phyloP scores from a whole-genome alignment of 2,329 filamentous ascomycete genomes.

The Phoma sp. region DNA sequence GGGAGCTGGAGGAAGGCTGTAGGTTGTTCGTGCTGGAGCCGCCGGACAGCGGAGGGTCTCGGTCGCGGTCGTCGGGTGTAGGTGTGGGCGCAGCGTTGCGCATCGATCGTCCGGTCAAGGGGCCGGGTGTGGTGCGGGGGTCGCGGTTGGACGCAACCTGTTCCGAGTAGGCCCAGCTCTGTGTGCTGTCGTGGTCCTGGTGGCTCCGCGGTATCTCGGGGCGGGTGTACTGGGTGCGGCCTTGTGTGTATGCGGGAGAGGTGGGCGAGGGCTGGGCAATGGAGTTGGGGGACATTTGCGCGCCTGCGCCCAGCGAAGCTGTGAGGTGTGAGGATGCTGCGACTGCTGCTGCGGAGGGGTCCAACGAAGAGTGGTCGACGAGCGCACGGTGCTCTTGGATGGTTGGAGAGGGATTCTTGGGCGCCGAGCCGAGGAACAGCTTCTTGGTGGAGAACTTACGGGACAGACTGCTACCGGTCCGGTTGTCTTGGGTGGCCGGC shows the following conservation, averaged over 20 bases:
- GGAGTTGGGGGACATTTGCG: conserved; percentile 52
- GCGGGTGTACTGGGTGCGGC: conserved; percentile 39
- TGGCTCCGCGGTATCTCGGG: conserved; percentile 39
- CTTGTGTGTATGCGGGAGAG: conserved; percentile 56
- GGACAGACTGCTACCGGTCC: conserved; percentile 56
- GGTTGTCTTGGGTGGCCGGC: conserved; percentile 44
- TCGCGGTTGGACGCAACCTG: conserved; percentile 40
- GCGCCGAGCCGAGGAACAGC: conserved; percentile 57
- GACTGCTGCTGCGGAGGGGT: conserved; percentile 60
- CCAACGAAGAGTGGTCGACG: conserved; percentile 53
- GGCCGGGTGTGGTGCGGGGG: conserved; percentile 41
- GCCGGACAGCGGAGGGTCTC: conserved; percentile 47
- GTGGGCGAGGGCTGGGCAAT: conserved; percentile 57
- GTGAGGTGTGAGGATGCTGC: conserved; percentile 60
- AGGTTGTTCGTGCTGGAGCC: conserved; percentile 39
- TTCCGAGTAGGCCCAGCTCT: conserved; percentile 40
- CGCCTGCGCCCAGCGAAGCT: conserved; percentile 53
- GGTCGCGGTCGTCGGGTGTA: conserved; percentile 40
- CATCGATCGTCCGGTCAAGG: conserved; percentile 39
- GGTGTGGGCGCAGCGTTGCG: conserved; percentile 39
- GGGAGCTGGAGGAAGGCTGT: conserved; percentile 31
- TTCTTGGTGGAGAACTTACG: conserved; percentile 63
- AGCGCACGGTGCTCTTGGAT: conserved; percentile 54
- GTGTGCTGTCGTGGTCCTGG: conserved; percentile 41
- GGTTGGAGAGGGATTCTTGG: conserved; percentile 61